Evolutionary conservation across 257 asterid species (phyloP).

Genomic region (Salvia hispanica): DNA sequence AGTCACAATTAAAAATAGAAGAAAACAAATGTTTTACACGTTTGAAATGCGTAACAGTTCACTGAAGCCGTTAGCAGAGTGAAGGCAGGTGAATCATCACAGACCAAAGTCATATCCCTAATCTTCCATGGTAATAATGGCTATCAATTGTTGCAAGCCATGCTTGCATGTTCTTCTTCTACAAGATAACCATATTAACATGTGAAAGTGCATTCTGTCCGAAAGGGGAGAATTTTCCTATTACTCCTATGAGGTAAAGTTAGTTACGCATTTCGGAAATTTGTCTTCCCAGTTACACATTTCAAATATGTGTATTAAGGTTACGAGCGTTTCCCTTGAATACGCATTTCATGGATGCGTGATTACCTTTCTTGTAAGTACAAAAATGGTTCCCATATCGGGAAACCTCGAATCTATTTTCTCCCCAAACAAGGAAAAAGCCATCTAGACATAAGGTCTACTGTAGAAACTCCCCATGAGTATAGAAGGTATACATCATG

Average conservation of each 20-base stretch:
- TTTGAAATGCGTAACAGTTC: conserved; percentile 17
- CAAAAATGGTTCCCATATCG: too few relatives aligned
- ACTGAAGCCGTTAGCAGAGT: conserved; percentile 22
- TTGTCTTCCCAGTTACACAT: too few relatives aligned
- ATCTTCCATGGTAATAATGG: conserved; percentile 6
- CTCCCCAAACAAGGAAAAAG: too few relatives aligned
- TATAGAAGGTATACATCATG: not conserved
- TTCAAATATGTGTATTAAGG: too few relatives aligned
- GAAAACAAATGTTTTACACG: not conserved
- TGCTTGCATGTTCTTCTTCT: conserved; percentile 16
- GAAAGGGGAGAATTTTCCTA: too few relatives aligned
- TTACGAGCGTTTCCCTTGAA: too few relatives aligned
- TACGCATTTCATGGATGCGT: too few relatives aligned
- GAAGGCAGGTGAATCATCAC: conserved; percentile 18
- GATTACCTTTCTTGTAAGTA: too few relatives aligned
- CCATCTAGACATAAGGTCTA: not conserved
- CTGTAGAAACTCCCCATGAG: not conserved
- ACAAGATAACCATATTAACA: conserved; percentile 2
- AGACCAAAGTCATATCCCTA: not conserved
- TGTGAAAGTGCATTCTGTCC: not conserved
- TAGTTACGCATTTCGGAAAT: too few relatives aligned
- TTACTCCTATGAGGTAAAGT: too few relatives aligned
- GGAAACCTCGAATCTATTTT: too few relatives aligned
- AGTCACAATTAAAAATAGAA: conserved; percentile 3
- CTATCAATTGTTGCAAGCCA: conserved; percentile 10